phyloP scores from a whole-genome alignment of 75 land plant genomes.

The Ceratopteris richardii region DNA sequence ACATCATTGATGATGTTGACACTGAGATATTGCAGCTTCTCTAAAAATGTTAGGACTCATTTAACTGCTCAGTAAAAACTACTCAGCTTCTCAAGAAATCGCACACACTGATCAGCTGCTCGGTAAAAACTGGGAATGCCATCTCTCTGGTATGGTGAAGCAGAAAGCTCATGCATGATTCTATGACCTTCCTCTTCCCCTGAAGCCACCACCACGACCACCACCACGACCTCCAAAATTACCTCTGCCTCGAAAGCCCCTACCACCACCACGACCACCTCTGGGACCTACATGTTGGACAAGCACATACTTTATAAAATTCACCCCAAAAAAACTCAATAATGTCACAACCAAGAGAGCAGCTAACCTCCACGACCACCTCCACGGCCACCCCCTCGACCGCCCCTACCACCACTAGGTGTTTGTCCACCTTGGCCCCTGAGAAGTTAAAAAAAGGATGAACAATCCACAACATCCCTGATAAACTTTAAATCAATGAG shows the following conservation, averaged over 20 bases:
- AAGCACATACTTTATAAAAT: too few relatives aligned
- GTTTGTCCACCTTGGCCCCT: conserved; percentile 30
- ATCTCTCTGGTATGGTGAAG: too few relatives aligned
- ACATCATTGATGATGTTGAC: too few relatives aligned
- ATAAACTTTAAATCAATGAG: background rate
- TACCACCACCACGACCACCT: conserved; percentile 44
- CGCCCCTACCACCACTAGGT: conserved; percentile 30
- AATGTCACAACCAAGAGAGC: background rate
- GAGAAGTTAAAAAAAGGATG: conserved; percentile 1
- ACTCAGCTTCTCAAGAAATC: too few relatives aligned
- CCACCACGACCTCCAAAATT: conserved; percentile 40
- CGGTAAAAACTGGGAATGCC: too few relatives aligned
- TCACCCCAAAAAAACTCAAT: conserved; percentile 6
- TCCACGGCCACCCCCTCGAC: conserved; percentile 65
- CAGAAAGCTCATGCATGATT: too few relatives aligned
- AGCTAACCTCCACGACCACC: conserved; percentile 26
- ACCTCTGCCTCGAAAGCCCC: conserved; percentile 55
- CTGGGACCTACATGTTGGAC: conserved; percentile 37
- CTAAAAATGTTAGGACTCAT: too few relatives aligned
- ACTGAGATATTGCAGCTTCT: too few relatives aligned
- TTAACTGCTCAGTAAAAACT: too few relatives aligned
- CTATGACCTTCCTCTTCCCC: conserved; percentile 65
- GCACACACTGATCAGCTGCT: too few relatives aligned
- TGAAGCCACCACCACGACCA: conserved; percentile 46
- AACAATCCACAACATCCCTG: background rate